Evolutionary conservation across 768 basidiomycete species (phyloP).

Genomic region (Lyophyllum shimeji): DNA sequence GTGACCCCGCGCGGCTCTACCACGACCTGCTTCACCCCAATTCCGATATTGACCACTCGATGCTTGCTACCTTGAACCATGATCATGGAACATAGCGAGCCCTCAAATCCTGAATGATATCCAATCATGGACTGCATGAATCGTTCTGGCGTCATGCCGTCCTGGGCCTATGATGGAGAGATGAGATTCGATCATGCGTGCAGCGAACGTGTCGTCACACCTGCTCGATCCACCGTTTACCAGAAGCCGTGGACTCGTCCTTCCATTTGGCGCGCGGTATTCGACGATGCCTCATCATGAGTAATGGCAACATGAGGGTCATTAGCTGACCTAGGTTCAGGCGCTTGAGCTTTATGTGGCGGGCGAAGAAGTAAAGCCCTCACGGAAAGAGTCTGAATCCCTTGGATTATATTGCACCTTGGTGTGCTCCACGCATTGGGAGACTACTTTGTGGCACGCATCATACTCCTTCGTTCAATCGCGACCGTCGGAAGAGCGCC

Average conservation of each 20-base stretch:
- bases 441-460: conserved; percentile 58
- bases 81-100: conserved; percentile 77
- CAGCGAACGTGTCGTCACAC: conserved; percentile 28
- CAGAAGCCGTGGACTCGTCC: conserved; percentile 56
- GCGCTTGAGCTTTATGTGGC: background rate
- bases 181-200: conserved; percentile 5
- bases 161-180: conserved; percentile 39
- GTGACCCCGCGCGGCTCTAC: conserved; percentile 61
- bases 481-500: conserved; percentile 9
- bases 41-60: conserved; percentile 78
- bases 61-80: conserved; percentile 78
- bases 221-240: conserved; percentile 86
- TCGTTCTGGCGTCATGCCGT: conserved; percentile 63
- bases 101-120: conserved; percentile 69
- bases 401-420: conserved; percentile 53
- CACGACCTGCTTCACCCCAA: conserved; percentile 70
- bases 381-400: conserved; percentile 68
- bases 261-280: conserved; percentile 77
- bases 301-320: conserved; percentile 71
- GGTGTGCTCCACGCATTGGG: conserved; percentile 59
- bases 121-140: conserved; percentile 76
- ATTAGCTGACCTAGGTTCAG: conserved; percentile 58
- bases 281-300: conserved; percentile 85
- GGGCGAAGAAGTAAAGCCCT: conserved; percentile 25
- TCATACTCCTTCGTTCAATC: conserved; percentile 64